Conservation (phyloP, 1,139 yeast genomes). For the Nadsonia starkeyi-henricii region DNA sequence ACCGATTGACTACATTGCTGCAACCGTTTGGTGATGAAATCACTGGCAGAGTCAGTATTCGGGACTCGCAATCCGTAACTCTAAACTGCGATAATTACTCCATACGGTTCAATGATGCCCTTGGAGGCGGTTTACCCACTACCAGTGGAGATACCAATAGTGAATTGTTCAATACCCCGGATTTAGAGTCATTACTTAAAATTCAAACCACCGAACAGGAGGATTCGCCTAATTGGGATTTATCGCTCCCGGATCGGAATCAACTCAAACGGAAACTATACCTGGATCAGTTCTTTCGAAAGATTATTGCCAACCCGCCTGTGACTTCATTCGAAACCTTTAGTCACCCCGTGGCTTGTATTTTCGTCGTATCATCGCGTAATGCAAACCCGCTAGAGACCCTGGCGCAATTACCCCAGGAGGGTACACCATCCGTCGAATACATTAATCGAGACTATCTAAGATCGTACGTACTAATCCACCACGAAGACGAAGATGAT, state of each 20-base stretch:
- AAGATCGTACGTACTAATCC: slow-evolving; percentile 25
- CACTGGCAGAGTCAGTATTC: slow-evolving; percentile 27
- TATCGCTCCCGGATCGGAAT: slow-evolving; percentile 1
- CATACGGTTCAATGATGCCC: slow-evolving; percentile 16
- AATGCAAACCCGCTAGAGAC: slow-evolving; percentile 36
- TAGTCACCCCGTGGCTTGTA: slow-evolving; percentile 75
- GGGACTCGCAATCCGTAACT: slow-evolving; percentile 25
- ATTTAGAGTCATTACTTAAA: background rate
- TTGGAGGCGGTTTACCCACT: background rate
- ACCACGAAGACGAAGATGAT: slow-evolving; percentile 25
- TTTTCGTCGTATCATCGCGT: slow-evolving; percentile 45
- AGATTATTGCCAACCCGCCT: slow-evolving; percentile 45
- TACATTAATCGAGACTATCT: slow-evolving; percentile 25
- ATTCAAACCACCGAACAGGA: background rate
- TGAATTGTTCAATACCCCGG: background rate
- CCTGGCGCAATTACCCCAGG: slow-evolving; percentile 25
- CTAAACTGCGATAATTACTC: slow-evolving; percentile 20
- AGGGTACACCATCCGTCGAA: slow-evolving; percentile 18
- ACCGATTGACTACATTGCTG: slow-evolving; percentile 26
- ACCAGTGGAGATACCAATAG: background rate
- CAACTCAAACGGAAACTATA: slow-evolving; percentile 30
- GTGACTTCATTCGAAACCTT: slow-evolving; percentile 77
- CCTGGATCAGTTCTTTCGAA: slow-evolving; percentile 38
- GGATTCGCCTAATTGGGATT: background rate
- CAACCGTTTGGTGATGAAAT: slow-evolving; percentile 30